These are phyloP conservation scores for Saccharomycopsis guyanensis DNA, from an alignment of 805 yeast species.

Conservation along the genomic window DNA sequence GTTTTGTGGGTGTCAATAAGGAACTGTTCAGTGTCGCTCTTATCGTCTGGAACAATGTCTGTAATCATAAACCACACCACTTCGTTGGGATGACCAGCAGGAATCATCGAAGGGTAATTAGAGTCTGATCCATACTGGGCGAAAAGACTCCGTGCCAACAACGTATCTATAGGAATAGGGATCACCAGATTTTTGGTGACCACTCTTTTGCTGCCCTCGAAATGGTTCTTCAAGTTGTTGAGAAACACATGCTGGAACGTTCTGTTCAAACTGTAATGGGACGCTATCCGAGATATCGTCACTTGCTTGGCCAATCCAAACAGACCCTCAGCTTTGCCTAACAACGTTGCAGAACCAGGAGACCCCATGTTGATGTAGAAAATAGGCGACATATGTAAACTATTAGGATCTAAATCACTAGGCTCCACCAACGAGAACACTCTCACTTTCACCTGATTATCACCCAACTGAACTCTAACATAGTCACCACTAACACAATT, in stretches of 20 bases:
- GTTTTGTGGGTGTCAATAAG: constrained; percentile 63
- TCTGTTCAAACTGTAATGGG: constrained; percentile 61
- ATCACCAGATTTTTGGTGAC: constrained; percentile 60
- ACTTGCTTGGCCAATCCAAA: constrained; percentile 48
- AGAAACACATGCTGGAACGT: constrained; percentile 54
- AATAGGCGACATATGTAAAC: constrained; percentile 56
- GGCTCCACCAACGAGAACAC: constrained; percentile 63
- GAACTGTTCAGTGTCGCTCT: constrained; percentile 31
- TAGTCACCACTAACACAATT: constrained; percentile 68
- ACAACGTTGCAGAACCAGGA: constrained; percentile 16
- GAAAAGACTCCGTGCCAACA: constrained; percentile 48
- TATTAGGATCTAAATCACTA: constrained; percentile 32
- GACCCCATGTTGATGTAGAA: constrained; percentile 42
- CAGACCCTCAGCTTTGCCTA: constrained; percentile 11
- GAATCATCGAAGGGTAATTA: constrained; percentile 34
- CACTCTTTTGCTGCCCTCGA: constrained; percentile 51
- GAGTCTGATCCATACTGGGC: constrained; percentile 22
- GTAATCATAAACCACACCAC: constrained; percentile 82
- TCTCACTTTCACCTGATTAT: constrained; percentile 20
- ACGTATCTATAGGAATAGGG: constrained; percentile 70
- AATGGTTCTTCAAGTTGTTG: constrained; percentile 50
- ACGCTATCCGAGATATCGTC: constrained; percentile 57
- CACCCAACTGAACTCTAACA: constrained; percentile 30
- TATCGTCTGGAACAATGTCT: constrained; percentile 35
- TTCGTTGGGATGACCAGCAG: constrained; percentile 57